Conservation (phyloP, 768 basidiomycete genomes). For the Stropharia rugosoannulata region DNA sequence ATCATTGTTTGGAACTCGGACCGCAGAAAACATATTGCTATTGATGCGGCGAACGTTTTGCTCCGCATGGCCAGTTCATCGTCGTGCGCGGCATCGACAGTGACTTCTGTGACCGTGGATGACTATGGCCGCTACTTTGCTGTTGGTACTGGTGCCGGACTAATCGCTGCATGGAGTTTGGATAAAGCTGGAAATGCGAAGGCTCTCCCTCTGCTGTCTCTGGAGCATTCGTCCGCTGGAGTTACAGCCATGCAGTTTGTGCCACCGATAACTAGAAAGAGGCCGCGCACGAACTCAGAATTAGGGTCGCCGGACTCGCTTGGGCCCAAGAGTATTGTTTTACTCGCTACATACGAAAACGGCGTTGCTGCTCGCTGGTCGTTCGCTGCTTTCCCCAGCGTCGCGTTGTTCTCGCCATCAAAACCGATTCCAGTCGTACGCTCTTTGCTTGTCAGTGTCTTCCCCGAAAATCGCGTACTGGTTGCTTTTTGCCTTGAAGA, state of each 20-base stretch:
- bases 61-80: slow-evolving; percentile 49
- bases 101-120: slow-evolving; percentile 66
- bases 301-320: slow-evolving; percentile 29
- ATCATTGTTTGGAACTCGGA: slow-evolving; percentile 66
- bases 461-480: slow-evolving; percentile 44
- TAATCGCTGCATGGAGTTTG: slow-evolving; percentile 64
- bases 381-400: slow-evolving; percentile 29
- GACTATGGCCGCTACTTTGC: slow-evolving; percentile 61
- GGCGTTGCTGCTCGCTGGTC: slow-evolving; percentile 59
- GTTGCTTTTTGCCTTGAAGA: slow-evolving; percentile 65
- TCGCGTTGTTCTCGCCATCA: slow-evolving; percentile 42
- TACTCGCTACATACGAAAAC: slow-evolving; percentile 58
- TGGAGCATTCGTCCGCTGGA: slow-evolving; percentile 42
- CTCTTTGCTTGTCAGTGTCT: slow-evolving; percentile 47
- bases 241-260: slow-evolving; percentile 57
- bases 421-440: slow-evolving; percentile 43
- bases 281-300: slow-evolving; percentile 21
- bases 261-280: slow-evolving; percentile 11
- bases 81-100: slow-evolving; percentile 43
- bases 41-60: slow-evolving; percentile 56
- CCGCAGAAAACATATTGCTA: slow-evolving; percentile 34
- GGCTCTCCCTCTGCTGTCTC: slow-evolving; percentile 33
- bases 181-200: slow-evolving; percentile 28
- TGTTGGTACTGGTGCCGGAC: slow-evolving; percentile 68
- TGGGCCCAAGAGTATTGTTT: slow-evolving; percentile 18